phyloP scores from a whole-genome alignment of 192 early-diverging fungal genomes.

The Gryganskiella cystojenkinii region DNA sequence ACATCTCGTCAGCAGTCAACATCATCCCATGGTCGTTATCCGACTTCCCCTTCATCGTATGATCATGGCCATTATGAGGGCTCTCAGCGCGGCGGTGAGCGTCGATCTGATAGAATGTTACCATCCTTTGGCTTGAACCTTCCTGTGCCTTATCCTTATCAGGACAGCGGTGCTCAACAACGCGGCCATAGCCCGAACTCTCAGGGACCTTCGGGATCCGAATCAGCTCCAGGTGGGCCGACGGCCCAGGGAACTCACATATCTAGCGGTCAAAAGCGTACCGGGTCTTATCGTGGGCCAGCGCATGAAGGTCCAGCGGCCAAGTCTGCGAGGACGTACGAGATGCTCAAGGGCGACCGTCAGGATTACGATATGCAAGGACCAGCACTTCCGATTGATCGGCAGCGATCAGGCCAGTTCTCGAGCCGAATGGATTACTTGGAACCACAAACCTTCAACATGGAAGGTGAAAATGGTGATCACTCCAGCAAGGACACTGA shows the following conservation, averaged over 20 bases:
- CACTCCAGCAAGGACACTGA: neutral
- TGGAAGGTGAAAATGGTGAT: neutral
- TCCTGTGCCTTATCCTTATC: conserved; percentile 29
- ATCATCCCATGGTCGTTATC: conserved; percentile 11
- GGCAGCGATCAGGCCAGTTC: conserved; percentile 2
- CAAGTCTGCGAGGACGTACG: conserved; percentile 36
- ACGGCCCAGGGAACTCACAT: conserved; percentile 11
- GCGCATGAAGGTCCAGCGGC: conserved; percentile 25
- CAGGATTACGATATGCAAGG: conserved; percentile 46
- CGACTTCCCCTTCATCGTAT: conserved; percentile 36
- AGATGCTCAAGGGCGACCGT: conserved; percentile 12
- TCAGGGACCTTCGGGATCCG: neutral
- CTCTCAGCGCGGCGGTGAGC: conserved; percentile 24
- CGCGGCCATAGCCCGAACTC: conserved; percentile 15
- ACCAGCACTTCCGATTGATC: conserved; percentile 29
- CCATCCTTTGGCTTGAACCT: conserved; percentile 46
- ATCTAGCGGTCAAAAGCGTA: conserved; percentile 30
- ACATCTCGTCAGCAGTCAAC: conserved; percentile 23
- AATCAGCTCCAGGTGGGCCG: neutral
- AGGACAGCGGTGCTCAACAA: neutral
- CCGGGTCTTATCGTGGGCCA: conserved; percentile 28
- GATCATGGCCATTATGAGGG: conserved; percentile 31
- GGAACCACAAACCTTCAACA: neutral
- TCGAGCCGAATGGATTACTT: neutral
- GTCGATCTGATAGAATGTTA: conserved; percentile 41